Conservation (phyloP, 176 grass and related monocot genomes). For the Elaeis guineensis region DNA sequence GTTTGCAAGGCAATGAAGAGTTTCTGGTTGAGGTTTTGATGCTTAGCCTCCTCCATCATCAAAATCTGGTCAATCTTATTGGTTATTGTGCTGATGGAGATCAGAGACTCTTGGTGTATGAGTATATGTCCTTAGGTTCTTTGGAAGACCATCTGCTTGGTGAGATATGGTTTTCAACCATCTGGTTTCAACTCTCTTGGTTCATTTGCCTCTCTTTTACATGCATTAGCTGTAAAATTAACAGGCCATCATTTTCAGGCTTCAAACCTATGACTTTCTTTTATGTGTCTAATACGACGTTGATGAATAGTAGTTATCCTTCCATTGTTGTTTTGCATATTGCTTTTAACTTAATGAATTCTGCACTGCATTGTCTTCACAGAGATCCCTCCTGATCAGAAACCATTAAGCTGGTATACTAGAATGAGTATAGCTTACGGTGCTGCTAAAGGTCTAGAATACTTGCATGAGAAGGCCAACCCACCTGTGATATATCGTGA, state of each 20-base stretch:
- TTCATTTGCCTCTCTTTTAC: no score
- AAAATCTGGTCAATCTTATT: constrained; percentile 75
- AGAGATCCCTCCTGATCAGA: constrained; percentile 45
- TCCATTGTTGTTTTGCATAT: no score
- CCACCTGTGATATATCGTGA: constrained; percentile 70
- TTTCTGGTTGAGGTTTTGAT: constrained; percentile 81
- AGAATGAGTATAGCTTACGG: constrained; percentile 86
- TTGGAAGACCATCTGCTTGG: constrained; percentile 71
- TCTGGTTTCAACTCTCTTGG: no score
- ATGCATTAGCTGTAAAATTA: no score
- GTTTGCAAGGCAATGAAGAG: constrained; percentile 69
- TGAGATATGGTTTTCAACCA: constrained; percentile 1
- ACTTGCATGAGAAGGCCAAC: constrained; percentile 70
- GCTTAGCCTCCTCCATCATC: constrained; percentile 75
- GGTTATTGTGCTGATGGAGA: constrained; percentile 84
- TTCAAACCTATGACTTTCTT: no score
- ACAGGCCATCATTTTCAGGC: no score
- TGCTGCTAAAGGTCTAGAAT: constrained; percentile 74
- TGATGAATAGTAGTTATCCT: no score
- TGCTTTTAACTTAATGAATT: no score
- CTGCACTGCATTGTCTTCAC: constrained; percentile 15
- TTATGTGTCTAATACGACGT: no score
- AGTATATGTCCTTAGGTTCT: constrained; percentile 78
- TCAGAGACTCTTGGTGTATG: constrained; percentile 84
- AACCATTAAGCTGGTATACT: constrained; percentile 61